Base-by-base conservation (phyloP, 495 filamentous ascomycete species). In the Xylaria grammica region DNA sequence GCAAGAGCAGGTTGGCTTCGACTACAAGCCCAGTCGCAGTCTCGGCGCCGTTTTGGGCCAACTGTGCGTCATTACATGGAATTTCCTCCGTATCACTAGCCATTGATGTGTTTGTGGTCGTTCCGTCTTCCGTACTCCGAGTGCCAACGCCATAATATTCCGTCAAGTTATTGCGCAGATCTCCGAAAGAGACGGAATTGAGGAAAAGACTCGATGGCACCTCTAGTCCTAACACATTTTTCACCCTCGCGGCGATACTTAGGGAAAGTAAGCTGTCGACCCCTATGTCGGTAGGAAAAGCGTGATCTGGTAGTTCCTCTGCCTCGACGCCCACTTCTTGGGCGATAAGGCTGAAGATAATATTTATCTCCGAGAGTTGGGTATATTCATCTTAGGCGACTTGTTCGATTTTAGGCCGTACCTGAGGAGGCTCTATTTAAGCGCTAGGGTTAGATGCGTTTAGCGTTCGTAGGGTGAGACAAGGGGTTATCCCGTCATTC, bases 281-380 rank as follows among this genome's bases (percentile, higher is more conserved):
- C 17, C 82, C 82, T 3, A 82, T 60, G 34, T 82, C 79, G 1
- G 75, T 69, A 49, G 83, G 69, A 5, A 63, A 67, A 17, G 66
- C 75, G 24, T 68, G 62, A 27, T 80, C 71, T 4, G 58, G 65
- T 20, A 89, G 73, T 26, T 90, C 87, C 4, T 71, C 70, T 4
- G 78, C 60, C 3, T 78, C 78, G 32, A 87, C 70, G 7, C 85
- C 86, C 53, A 84, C 78, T 66, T 89, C 86, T 36, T 77, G 75
- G 9, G 85, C 83, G 29, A 89, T 77, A 34, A 87, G 82, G 19
- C 5, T 6, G 20, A 49, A 24, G 15, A 49, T 13, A 63, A 71
- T 36, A 85, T 75, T 48, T 77, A 82, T 63, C 67, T 70, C 56
- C 24, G 53, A 62, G 48, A 58, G 60, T 69, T 20, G 60, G 24